A percentile compares a stretch with the other conserved stretches of the same genome.
phyloP scores from a whole-genome alignment of 306 rosid genomes.

The Malus sylvestris region DNA sequence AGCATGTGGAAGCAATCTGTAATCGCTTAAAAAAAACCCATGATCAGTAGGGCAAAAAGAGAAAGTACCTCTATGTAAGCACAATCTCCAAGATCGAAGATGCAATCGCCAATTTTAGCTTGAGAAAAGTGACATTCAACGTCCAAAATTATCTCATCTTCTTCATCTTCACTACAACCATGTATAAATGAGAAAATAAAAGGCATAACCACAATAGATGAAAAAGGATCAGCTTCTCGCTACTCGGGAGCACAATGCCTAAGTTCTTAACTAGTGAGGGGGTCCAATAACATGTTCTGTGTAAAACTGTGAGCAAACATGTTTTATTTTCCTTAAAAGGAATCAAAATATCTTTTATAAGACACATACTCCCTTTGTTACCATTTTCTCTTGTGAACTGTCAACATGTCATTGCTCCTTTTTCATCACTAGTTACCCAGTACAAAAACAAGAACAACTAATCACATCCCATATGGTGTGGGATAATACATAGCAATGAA shows the following conservation, averaged over 20 bases:
- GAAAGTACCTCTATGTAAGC: conserved; percentile 63
- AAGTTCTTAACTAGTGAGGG: not conserved
- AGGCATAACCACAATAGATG: not conserved
- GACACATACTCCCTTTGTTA: not conserved
- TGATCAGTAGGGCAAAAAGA: not conserved
- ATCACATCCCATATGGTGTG: not conserved
- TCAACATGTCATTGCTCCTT: not conserved
- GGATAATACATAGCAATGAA: not conserved
- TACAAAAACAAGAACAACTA: not conserved
- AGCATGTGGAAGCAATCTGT: not conserved
- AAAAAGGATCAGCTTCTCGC: not conserved
- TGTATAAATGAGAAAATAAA: not conserved
- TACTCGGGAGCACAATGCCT: not conserved
- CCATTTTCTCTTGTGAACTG: not conserved
- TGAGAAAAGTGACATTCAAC: conserved; percentile 80
- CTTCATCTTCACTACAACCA: conserved; percentile 58
- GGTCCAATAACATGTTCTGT: not conserved
- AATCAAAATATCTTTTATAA: not conserved
- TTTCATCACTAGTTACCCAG: not conserved
- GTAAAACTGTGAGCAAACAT: not conserved
- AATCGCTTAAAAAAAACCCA: not conserved
- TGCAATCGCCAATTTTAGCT: conserved; percentile 44
- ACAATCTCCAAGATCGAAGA: conserved; percentile 76
- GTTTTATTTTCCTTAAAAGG: not conserved
- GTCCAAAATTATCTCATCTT: conserved; percentile 61